Base-by-base conservation (phyloP, 2,329 filamentous ascomycete genomes). In the Cladosporium sp. region DNA sequence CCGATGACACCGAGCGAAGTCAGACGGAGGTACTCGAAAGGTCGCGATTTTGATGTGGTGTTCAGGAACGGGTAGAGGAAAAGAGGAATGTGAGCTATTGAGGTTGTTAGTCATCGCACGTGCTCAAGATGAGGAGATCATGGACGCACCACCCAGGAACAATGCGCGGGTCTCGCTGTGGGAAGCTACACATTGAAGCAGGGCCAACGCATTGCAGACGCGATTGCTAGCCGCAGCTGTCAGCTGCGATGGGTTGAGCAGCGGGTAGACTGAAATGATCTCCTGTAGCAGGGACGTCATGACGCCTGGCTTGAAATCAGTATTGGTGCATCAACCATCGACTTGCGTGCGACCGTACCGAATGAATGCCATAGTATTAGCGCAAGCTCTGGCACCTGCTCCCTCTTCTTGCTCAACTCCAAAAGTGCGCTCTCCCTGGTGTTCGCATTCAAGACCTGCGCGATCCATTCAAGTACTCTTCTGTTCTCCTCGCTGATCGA, bases 41-140 rank as follows among this genome's bases (percentile, higher is more conserved):
- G 94, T 54, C 94, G 86, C 32, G 92, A 97, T 75, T 99, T 99
- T 34, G 94, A 97, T 1, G 94, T 99, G 3, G 94, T 99, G 77
- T 99, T 99, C 62, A 99, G 85, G 71, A 99, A 99, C 0, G 94
- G 94, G 68, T 99, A 99, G 58, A 99, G 86, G 74, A 97, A 99
- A 51, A 99, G 84, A 7, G 94, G 94, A 59, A 99, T 97, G 70
- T 99, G 94, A 37, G 94, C 94, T 97, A 68, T 37, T 39, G 5
- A 32, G 32, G 42, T 40, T 28, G 51, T 44, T 35, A 54, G 51
- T 54, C 19, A 25, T 10, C n/a, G 44, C 22, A 17, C 19, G 42
- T 20, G 53, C 42, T 20, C 49, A 13, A 49, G 10, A 17, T 24
- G n/a, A 13, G 12, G 9, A 34, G 12, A 2, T 47, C 9, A 12